Conservation (phyloP, 805 yeast genomes). For the Kodamaea lidongshanica region DNA sequence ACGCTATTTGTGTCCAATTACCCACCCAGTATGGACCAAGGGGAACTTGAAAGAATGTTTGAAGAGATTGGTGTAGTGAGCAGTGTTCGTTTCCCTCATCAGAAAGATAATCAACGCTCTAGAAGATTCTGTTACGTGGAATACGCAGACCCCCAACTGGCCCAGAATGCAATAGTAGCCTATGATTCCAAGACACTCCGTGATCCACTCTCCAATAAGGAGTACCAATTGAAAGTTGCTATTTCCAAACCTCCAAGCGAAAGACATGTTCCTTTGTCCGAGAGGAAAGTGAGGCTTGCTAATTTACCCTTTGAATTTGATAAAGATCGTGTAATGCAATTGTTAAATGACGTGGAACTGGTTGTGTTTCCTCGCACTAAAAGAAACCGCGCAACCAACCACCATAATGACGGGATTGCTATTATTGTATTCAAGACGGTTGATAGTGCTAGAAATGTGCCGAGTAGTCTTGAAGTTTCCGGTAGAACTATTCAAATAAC, state of each 20-base stretch:
- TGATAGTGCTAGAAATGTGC: constrained; percentile 44
- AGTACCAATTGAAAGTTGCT: constrained; percentile 46
- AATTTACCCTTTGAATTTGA: constrained; percentile 45
- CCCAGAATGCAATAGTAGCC: constrained; percentile 35
- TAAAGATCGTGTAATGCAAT: constrained; percentile 29
- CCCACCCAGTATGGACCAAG: constrained; percentile 48
- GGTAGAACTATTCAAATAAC: constrained; percentile 46
- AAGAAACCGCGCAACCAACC: constrained; percentile 24
- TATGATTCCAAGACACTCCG: constrained; percentile 35
- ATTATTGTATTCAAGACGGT: constrained; percentile 46
- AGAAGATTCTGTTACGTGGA: constrained; percentile 76
- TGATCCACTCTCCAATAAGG: constrained; percentile 19
- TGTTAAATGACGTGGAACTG: constrained; percentile 45
- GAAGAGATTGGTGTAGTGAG: constrained; percentile 24
- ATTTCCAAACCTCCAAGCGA: constrained; percentile 53
- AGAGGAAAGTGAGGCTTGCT: constrained; percentile 51
- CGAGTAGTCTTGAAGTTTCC: constrained; percentile 39
- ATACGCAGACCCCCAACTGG: constrained; percentile 37
- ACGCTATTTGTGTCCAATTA: constrained; percentile 73
- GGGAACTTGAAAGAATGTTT: constrained; percentile 38
- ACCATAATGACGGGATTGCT: constrained; percentile 57
- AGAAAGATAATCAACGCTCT: constrained; percentile 40
- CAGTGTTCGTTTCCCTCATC: constrained; percentile 59
- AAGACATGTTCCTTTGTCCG: constrained; percentile 44
- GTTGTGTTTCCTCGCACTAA: constrained; percentile 39